phyloP scores from a whole-genome alignment of 345 rosid species.

The Eucalyptus pumila region DNA sequence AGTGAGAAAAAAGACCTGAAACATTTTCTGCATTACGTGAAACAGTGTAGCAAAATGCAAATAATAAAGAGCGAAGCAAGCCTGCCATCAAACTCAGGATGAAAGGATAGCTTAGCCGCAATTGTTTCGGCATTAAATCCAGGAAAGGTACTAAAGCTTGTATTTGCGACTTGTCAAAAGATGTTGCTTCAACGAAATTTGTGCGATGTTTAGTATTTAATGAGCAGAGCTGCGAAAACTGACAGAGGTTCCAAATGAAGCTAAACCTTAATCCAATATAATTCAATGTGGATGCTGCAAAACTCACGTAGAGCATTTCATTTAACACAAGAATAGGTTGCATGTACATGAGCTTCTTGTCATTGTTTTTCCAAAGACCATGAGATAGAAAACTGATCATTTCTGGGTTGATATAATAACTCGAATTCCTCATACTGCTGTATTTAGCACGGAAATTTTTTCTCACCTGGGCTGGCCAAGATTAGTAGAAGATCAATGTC shows the following conservation, averaged over 20 bases:
- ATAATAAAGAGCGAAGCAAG: background rate
- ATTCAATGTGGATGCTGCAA: background rate
- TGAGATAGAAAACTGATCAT: background rate
- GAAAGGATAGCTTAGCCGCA: slow-evolving; percentile 5
- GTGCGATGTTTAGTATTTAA: background rate
- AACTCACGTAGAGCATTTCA: background rate
- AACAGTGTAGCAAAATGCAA: background rate
- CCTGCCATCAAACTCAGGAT: slow-evolving; percentile 37
- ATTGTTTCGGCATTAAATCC: slow-evolving; percentile 31
- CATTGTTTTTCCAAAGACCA: background rate
- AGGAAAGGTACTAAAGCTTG: slow-evolving; percentile 39
- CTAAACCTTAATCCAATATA: background rate
- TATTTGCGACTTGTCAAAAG: slow-evolving; percentile 41
- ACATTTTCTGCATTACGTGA: background rate
- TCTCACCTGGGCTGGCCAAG: slow-evolving; percentile 58
- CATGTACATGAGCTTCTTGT: background rate
- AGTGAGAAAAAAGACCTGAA: background rate
- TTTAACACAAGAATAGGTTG: background rate
- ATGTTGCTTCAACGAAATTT: slow-evolving; percentile 45
- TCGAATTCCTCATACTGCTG: background rate
- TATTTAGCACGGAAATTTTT: background rate
- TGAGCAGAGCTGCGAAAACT: background rate
- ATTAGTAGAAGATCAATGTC: slow-evolving; percentile 48
- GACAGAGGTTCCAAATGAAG: background rate
- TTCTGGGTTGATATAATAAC: background rate